phyloP scores from a whole-genome alignment of 2,329 filamentous ascomycete species.

The Fusarium avenaceum region DNA sequence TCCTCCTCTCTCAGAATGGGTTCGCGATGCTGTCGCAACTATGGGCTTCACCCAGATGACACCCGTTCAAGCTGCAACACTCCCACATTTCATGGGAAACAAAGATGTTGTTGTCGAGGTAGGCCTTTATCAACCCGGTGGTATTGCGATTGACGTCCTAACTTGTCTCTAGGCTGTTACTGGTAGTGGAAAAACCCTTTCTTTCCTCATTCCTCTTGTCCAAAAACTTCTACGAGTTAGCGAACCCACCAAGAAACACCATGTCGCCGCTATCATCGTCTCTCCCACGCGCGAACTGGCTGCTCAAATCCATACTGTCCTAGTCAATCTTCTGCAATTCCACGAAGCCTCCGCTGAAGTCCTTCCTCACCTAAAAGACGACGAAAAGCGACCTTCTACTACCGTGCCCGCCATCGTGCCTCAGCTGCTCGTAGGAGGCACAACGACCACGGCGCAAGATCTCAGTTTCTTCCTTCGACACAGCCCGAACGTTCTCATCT shows the following conservation, averaged over 20 bases:
- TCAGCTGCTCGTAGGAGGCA: conserved; percentile 89
- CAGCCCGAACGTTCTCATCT: conserved; percentile 90
- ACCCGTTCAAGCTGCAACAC: conserved; percentile 92
- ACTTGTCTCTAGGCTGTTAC: conserved; percentile 75
- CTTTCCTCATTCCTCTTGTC: conserved; percentile 86
- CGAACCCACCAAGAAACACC: conserved; percentile 88
- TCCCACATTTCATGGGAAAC: conserved; percentile 88
- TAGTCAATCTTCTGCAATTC: conserved; percentile 82
- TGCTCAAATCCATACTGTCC: conserved; percentile 87
- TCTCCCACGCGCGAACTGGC: conserved; percentile 93
- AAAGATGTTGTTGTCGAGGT: conserved; percentile 94
- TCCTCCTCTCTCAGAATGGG: conserved; percentile 72
- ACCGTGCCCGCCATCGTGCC: conserved; percentile 74
- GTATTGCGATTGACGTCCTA: neutral
- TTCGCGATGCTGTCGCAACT: conserved; percentile 82
- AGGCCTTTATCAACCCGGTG: conserved; percentile 5
- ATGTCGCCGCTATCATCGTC: conserved; percentile 91
- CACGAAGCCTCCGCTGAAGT: conserved; percentile 82
- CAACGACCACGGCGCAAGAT: conserved; percentile 84
- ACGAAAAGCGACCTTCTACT: conserved; percentile 67
- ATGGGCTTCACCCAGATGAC: conserved; percentile 93
- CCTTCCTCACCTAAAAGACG: conserved; percentile 66
- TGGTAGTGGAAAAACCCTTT: conserved; percentile 89
- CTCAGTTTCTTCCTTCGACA: conserved; percentile 85
- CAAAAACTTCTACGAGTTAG: conserved; percentile 84